Evolutionary conservation across 2,329 filamentous ascomycete genomes (phyloP), one percentile per base, ranked within the genome.

Genomic region (Podosphaera leucotricha): DNA sequence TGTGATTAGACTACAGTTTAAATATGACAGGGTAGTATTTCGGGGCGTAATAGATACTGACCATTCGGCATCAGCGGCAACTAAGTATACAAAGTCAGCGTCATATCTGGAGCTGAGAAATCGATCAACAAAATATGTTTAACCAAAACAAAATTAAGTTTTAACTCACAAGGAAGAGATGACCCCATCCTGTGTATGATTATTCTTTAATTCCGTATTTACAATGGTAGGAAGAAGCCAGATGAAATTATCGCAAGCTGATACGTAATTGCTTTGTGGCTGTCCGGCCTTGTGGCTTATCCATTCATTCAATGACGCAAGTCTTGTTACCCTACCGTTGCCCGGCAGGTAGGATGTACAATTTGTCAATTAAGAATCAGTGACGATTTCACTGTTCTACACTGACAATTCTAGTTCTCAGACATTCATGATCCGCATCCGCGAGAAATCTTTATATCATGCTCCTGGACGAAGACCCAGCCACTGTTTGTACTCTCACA

Each of bases 1-100:
- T 16, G n/a, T 28, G 10, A 26, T 41, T 18, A 41, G 39, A 18
- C 16, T 26, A 10, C 16, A n/a, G 8, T 18, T 33, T 7, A 11
- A 6, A 13, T 3, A 13, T 33, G 13, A 13, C 15, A 15, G 13
- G 35, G 18, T 13, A 30, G 13, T 38, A 35, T 24, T 21, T 35
- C 24, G 16, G 8, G 41, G 35, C 28, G 16, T 4, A 26, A 22
- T 16, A 41, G 38, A 24, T 48, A 61, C 66, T 52, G 57, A 87
- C 82, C 81, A 93, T 68, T 98, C 90, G 56, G 90, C 90, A 65
- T 98, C 90, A 53, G 92, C 85, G 57, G 90, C 90, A 69, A 95
- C 90, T 95, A 64, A 47, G 50, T 57, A 36, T 43, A 54, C 48
- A 45, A 44, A 44, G 52, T 59, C 48, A 59, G 56, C 46, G 55